Evolutionary conservation across 2,329 filamentous ascomycete species (phyloP).

Genomic region (Cyphellophora attinorum): DNA sequence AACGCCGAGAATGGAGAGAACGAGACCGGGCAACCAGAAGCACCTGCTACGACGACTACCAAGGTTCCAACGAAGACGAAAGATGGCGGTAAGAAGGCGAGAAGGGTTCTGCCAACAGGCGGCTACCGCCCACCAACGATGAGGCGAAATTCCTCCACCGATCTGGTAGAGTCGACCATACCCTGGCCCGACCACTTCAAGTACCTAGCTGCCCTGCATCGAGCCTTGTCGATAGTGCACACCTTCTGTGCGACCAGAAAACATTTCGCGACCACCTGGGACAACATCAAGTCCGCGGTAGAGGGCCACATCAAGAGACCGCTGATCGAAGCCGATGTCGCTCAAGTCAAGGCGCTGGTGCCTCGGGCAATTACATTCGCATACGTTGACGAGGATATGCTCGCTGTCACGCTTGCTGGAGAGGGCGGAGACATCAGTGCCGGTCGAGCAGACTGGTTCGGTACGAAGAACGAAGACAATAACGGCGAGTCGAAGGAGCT

Average conservation of each 20-base stretch:
- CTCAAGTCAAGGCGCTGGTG: slow-evolving; percentile 67
- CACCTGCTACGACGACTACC: slow-evolving; percentile 24
- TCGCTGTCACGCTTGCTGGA: slow-evolving; percentile 70
- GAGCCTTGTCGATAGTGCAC: slow-evolving; percentile 82
- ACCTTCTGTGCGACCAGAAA: slow-evolving; percentile 93
- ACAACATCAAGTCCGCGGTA: slow-evolving; percentile 75
- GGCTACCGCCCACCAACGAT: slow-evolving; percentile 23
- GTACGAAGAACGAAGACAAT: slow-evolving; percentile 15
- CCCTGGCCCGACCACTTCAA: slow-evolving; percentile 71
- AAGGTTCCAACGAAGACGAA: slow-evolving; percentile 46
- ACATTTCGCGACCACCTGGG: slow-evolving; percentile 82
- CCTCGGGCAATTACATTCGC: slow-evolving; percentile 72
- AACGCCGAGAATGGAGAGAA: slow-evolving; percentile 1
- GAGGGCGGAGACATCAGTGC: slow-evolving; percentile 57
- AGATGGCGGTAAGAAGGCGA: slow-evolving; percentile 46
- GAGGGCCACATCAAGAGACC: slow-evolving; percentile 68
- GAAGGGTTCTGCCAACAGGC: slow-evolving; percentile 32
- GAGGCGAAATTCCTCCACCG: slow-evolving; percentile 32
- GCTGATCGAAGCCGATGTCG: slow-evolving; percentile 67
- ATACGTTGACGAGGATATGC: slow-evolving; percentile 74
- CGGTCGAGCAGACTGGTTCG: slow-evolving; percentile 41
- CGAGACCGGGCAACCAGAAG: slow-evolving; percentile 10
- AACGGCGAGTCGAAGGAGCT: slow-evolving; percentile 50
- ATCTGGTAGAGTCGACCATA: slow-evolving; percentile 39
- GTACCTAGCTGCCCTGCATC: slow-evolving; percentile 63